Conservation (phyloP, 305 asterid species). For the Fraxinus paxiana region DNA sequence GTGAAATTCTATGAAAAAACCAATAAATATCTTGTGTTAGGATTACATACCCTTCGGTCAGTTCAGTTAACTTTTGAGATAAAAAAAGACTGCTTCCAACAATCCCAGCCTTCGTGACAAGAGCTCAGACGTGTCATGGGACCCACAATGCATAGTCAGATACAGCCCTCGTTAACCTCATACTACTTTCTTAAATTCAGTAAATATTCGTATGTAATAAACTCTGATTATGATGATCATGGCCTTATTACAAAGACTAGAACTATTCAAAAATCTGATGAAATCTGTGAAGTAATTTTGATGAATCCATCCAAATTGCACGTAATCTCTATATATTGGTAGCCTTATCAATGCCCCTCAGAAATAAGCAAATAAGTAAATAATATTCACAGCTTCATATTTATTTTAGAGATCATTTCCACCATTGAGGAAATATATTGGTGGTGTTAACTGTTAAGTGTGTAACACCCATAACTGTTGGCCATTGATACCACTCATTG, state of each 20-base stretch:
- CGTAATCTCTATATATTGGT: not conserved
- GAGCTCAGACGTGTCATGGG: not conserved
- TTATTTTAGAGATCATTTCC: not conserved
- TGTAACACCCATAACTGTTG: no score
- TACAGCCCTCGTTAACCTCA: not conserved
- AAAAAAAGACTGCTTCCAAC: not conserved
- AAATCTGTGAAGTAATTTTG: not conserved
- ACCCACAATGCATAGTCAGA: not conserved
- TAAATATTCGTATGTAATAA: not conserved
- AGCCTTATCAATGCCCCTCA: not conserved
- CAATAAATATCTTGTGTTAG: not conserved
- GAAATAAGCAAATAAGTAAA: not conserved
- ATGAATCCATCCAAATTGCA: not conserved
- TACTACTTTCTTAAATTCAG: not conserved
- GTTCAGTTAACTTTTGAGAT: not conserved
- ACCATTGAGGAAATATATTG: not conserved
- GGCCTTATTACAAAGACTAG: not conserved
- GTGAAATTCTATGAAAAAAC: not conserved
- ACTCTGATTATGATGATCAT: not conserved
- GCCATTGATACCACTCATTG: no score
- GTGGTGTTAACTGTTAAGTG: no score
- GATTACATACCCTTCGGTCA: not conserved
- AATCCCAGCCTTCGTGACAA: not conserved
- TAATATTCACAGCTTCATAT: not conserved
- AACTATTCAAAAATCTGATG: not conserved